Conservation (phyloP, 768 basidiomycete species). For the Cantharellus anzutake region DNA sequence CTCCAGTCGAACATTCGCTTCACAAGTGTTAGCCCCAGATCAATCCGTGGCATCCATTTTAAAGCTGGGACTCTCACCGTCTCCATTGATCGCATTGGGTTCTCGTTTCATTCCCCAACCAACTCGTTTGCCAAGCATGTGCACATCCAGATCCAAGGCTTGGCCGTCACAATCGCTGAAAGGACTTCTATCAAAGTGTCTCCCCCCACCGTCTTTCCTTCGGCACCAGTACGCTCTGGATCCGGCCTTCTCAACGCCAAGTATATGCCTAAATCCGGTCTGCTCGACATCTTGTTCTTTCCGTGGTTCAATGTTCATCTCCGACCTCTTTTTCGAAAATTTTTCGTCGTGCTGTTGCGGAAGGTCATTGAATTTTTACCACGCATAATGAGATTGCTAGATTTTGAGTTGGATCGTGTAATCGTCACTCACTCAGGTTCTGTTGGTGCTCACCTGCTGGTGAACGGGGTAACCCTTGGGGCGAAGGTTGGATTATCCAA, state of each 20-base stretch:
- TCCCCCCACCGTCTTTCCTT: neutral
- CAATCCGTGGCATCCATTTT: conserved; percentile 58
- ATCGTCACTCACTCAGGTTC: conserved; percentile 31
- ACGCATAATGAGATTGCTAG: conserved; percentile 42
- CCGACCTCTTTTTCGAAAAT: conserved; percentile 39
- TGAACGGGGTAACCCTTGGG: conserved; percentile 32
- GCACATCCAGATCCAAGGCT: conserved; percentile 4
- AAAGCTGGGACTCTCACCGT: conserved; percentile 33
- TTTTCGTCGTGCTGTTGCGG: conserved; percentile 33
- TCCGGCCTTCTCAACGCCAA: conserved; percentile 5
- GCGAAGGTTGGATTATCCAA: conserved; percentile 37
- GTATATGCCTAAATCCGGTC: neutral
- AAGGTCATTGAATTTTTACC: conserved; percentile 46
- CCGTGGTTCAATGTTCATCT: conserved; percentile 30
- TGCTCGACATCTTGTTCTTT: conserved; percentile 1
- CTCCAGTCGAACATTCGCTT: conserved; percentile 27
- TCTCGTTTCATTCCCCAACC: conserved; percentile 34
- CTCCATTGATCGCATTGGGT: conserved; percentile 47
- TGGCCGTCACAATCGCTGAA: conserved; percentile 3
- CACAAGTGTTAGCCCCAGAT: conserved; percentile 55
- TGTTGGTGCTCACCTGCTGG: conserved; percentile 32
- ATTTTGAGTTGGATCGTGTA: conserved; percentile 44
- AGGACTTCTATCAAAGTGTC: neutral
- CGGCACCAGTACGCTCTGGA: neutral
- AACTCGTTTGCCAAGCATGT: conserved; percentile 34